Base-by-base conservation (phyloP, 2,329 filamentous ascomycete species). In the Verticillium zaregamsianum region DNA sequence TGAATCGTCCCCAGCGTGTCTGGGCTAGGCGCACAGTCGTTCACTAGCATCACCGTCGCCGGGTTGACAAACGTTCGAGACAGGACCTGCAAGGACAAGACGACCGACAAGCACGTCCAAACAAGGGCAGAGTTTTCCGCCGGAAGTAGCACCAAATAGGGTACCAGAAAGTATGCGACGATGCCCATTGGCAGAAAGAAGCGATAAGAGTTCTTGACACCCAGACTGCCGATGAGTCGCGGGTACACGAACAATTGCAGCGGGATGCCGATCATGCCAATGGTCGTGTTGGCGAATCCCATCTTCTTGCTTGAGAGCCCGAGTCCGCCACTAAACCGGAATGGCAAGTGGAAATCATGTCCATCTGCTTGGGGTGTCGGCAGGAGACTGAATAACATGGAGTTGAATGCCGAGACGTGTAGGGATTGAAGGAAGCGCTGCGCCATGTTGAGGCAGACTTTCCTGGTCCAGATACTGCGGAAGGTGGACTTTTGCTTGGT, bases 21-120 rank as follows among this genome's bases (percentile, higher is more conserved):
- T 4, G 65, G 68, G 25, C 61, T 64, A 5, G 69, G 68, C 2
- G 68, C 66, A 2, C 61, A 68, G 8, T 69, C 68, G 56, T 70
- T 70, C 40, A 70, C 67, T 28, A 70, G 49, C 61, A 71, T 65
- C 9, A 70, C 65, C 1, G 69, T 66, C 11, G 68, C 68, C 20
- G 68, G 69, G 25, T 58, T 67, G 37, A 69, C 64, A 57, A 70
- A 70, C 3, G 64, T 65, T 14, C 68, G 57, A 11, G 68, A 64
- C 28, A 69, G 40, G 25, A 70, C 65, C 3, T 69, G 65, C 59
- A 68, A 31, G 4, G 60, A 49, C 3, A 70, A 59, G 28, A 69
- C 61, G 1, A 25, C 60, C 20, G 64, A 49, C 25, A 62, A 37
- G 28, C 64, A 68, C 1, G 62, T 63, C 68, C 68, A 69, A 4